Conservation (phyloP, 305 asterid genomes). For the Lippia alba region DNA sequence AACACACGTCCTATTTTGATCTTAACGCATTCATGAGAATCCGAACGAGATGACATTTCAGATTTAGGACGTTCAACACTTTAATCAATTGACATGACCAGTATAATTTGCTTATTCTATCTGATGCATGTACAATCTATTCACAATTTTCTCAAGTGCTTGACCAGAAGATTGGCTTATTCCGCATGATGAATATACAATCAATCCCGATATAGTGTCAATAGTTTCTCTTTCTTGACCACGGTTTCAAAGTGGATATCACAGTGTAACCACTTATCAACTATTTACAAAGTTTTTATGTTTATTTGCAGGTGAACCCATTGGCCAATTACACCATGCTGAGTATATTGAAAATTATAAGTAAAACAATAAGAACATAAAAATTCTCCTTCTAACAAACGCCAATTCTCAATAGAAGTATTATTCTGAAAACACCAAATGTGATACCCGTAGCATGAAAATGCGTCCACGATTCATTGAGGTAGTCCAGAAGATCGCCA, state of each 20-base stretch:
- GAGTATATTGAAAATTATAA: neutral
- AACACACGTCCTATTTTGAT: conserved; percentile 21
- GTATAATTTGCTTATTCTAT: conserved; percentile 23
- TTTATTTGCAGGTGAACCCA: neutral
- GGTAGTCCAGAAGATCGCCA: conserved; percentile 85
- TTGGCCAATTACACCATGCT: neutral
- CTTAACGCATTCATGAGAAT: conserved; percentile 19
- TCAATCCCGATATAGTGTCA: conserved; percentile 14
- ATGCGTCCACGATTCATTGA: conserved; percentile 97
- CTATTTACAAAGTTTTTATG: neutral
- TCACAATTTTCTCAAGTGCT: too few relatives aligned
- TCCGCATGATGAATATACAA: neutral
- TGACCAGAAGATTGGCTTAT: too few relatives aligned
- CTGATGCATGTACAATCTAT: neutral
- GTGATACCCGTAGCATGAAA: conserved; percentile 82
- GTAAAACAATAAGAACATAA: neutral
- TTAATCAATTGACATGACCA: conserved; percentile 15
- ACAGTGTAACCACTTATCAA: neutral
- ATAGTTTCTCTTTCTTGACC: neutral
- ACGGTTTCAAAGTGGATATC: conserved; percentile 5
- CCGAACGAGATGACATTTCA: conserved; percentile 21
- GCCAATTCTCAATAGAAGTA: neutral
- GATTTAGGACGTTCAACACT: conserved; percentile 5
- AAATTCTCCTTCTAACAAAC: conserved; percentile 5
- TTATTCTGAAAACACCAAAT: conserved; percentile 26